Evolutionary conservation across 768 basidiomycete species (phyloP).

Genomic region (Termitomyces heimii): DNA sequence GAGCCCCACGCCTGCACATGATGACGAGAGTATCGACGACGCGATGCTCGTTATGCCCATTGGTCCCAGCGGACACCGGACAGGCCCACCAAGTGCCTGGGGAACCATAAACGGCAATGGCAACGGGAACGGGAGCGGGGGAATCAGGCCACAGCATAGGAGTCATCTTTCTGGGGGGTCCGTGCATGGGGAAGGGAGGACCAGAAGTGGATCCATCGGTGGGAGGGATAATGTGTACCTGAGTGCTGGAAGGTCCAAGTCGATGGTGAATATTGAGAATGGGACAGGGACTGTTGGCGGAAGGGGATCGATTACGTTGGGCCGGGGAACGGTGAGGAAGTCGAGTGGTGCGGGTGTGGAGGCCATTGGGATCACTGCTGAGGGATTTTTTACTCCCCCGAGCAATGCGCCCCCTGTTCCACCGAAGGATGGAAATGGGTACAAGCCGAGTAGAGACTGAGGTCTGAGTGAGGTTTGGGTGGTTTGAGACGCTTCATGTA

Average conservation of each 20-base stretch:
- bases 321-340: conserved; percentile 55
- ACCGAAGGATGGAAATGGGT: neutral
- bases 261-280: conserved; percentile 64
- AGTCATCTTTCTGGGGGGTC: conserved; percentile 27
- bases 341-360: conserved; percentile 68
- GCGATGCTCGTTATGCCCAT: conserved; percentile 71
- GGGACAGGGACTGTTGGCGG: conserved; percentile 23
- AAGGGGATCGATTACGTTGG: conserved; percentile 59
- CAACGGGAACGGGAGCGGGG: neutral
- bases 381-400: conserved; percentile 71
- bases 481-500: neutral
- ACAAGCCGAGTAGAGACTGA: neutral
- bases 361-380: conserved; percentile 68
- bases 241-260: conserved; percentile 35
- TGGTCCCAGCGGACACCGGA: conserved; percentile 30
- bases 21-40: conserved; percentile 74
- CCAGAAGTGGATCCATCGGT: conserved; percentile 14
- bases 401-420: neutral
- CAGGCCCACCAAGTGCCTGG: conserved; percentile 34
- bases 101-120: conserved; percentile 9
- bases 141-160: conserved; percentile 30
- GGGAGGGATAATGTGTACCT: neutral
- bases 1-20: conserved; percentile 24
- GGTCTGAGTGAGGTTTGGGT: neutral
- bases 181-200: conserved; percentile 25